A percentile compares a stretch with the other conserved stretches of the same genome.
Conservation (phyloP, 441 rosid species). For the Bocquillonia castaneifolia region DNA sequence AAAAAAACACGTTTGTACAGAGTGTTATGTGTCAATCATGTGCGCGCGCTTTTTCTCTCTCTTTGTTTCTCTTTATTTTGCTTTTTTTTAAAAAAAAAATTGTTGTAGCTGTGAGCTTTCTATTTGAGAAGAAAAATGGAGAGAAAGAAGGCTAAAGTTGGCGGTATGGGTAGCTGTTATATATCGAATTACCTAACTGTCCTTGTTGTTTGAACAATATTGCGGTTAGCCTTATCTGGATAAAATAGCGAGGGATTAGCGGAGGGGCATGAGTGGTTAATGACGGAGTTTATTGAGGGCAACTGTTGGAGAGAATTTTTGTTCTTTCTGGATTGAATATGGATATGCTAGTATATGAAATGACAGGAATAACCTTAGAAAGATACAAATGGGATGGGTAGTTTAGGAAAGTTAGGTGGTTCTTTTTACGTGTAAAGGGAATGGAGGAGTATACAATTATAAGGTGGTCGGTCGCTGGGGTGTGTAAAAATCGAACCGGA, state of each 20-base stretch:
- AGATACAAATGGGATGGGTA: not conserved
- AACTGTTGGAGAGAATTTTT: not conserved
- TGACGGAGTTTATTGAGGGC: not conserved
- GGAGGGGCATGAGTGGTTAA: not conserved
- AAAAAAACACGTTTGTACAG: not conserved
- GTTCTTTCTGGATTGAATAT: too few relatives aligned
- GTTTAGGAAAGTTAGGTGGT: not conserved
- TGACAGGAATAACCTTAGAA: conserved; percentile 13
- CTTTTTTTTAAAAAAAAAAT: too few relatives aligned
- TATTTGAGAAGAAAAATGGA: not conserved
- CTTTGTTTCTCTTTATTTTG: not conserved
- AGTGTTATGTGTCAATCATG: not conserved
- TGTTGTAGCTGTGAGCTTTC: not conserved
- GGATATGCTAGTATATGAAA: not conserved
- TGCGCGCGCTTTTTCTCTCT: not conserved
- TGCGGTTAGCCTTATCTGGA: not conserved
- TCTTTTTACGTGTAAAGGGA: too few relatives aligned
- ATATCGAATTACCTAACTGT: not conserved
- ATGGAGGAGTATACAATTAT: too few relatives aligned
- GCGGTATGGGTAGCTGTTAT: not conserved
- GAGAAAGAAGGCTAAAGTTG: not conserved
- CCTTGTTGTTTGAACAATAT: not conserved
- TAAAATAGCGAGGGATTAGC: too few relatives aligned
- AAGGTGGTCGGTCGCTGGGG: too few relatives aligned
- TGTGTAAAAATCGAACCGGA: too few relatives aligned